Evolutionary conservation across 2,329 filamentous ascomycete genomes (phyloP).

Genomic region (Aspergillus pseudotamarii): DNA sequence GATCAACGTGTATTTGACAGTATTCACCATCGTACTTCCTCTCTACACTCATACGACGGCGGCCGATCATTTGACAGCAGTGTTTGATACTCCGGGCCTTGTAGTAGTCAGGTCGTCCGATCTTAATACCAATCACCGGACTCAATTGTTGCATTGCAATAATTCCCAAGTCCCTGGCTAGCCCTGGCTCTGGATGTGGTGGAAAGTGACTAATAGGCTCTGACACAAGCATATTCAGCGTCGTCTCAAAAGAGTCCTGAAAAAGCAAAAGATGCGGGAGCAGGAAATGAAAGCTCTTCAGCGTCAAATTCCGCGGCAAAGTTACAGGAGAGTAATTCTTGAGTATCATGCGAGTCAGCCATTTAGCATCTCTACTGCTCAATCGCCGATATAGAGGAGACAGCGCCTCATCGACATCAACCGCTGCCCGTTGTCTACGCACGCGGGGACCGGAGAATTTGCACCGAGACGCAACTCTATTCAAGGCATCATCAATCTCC

Average conservation of each 20-base stretch:
- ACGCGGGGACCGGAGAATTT: constrained; percentile 71
- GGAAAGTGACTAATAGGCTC: constrained; percentile 41
- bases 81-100: constrained; percentile 74
- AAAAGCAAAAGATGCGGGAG: constrained; percentile 72
- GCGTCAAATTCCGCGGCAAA: constrained; percentile 60
- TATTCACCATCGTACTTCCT: constrained; percentile 88
- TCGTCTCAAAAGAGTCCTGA: constrained; percentile 67
- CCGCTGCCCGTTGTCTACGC: constrained; percentile 43
- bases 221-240: constrained; percentile 56
- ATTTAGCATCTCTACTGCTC: constrained; percentile 74
- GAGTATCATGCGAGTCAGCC: constrained; percentile 79
- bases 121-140: constrained; percentile 63
- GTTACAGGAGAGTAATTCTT: constrained; percentile 73
- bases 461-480: constrained; percentile 67
- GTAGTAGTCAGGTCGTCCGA: constrained; percentile 65
- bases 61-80: constrained; percentile 66
- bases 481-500: constrained; percentile 69
- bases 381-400: constrained; percentile 62
- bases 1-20: constrained; percentile 82
- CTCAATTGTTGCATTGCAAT: constrained; percentile 50
- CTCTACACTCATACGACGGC: constrained; percentile 70
- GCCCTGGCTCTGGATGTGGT: constrained; percentile 35
- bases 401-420: constrained; percentile 53
- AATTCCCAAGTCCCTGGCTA: constrained; percentile 31
- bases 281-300: constrained; percentile 67